Evolutionary conservation across 768 basidiomycete genomes (phyloP), one percentile per base, ranked within the genome.

Genomic region (Tylopilus sp.): DNA sequence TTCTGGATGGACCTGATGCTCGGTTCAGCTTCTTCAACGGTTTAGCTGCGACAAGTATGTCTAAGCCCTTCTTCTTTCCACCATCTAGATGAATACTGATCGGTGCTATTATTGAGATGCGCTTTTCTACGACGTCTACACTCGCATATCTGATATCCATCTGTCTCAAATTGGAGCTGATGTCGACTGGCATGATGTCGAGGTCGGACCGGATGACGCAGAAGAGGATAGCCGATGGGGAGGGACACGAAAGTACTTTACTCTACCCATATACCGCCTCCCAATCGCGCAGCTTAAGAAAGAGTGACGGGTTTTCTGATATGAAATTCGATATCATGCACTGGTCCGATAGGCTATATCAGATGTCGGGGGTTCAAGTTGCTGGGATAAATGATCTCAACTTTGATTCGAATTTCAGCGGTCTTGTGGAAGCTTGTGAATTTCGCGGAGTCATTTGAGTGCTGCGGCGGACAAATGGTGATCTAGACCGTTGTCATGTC

Each of bases 1-100:
- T 99, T 6, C 75, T 98, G 16, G 77, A 78, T 21, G 84, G 84
- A 14, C 79, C 83, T n/a, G 76, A 84, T 14, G 86, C 88, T n/a
- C 77, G 83, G 16, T 90, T 95, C 66, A 87, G 92, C 55, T 99
- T 98, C 72, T 99, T 98, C 79, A 92, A 99, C 64, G 97, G 97
- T 13, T 80, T 99, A 10, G 97, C 92, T 16, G 96, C 95, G 28
- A 98, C 93, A 9, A 93, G 92, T 89, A 64, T 67, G 86, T 73
- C 22, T 24, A 4, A 31, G 36, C 45, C 33, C 16, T 42, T 30
- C 17, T n/a, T 34, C 16, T 50, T 33, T 17, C 31, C 7, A 21
- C 19, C 8, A 5, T 24, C 9, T 22, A 12, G 16, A 31, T 21
- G 24, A 37, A 25, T 42, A 19, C 46, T 53, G 45, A 56, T 42